Evolutionary conservation across 1,139 yeast species (phyloP).

Genomic region (Pichia sp.): DNA sequence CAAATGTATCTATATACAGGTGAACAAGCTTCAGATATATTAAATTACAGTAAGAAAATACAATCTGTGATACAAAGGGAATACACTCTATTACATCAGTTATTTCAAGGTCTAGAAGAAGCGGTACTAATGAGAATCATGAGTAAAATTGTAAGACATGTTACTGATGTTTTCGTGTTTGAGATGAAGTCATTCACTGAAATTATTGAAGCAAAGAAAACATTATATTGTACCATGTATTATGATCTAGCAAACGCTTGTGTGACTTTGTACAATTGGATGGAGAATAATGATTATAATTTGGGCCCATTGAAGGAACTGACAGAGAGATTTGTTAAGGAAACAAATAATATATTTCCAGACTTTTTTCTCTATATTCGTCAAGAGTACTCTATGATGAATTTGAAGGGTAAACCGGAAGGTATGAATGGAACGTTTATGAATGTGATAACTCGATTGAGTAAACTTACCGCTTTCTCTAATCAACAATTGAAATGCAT

Average conservation of each 20-base stretch:
- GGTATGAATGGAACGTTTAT: slow-evolving; percentile 24
- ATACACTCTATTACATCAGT: slow-evolving; percentile 13
- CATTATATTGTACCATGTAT: slow-evolving; percentile 35
- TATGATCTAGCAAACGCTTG: slow-evolving; percentile 21
- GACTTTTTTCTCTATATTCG: slow-evolving; percentile 55
- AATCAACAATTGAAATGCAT: slow-evolving; percentile 50
- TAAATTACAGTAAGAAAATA: slow-evolving; percentile 31
- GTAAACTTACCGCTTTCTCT: slow-evolving; percentile 58
- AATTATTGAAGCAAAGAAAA: slow-evolving; percentile 31
- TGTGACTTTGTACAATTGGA: not conserved
- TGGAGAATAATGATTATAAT: not conserved
- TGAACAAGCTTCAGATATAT: slow-evolving; percentile 45
- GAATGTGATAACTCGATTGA: slow-evolving; percentile 42
- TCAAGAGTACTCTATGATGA: slow-evolving; percentile 34
- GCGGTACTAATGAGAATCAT: slow-evolving; percentile 38
- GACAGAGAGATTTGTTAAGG: slow-evolving; percentile 6
- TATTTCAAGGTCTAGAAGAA: slow-evolving; percentile 15
- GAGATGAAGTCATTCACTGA: slow-evolving; percentile 30
- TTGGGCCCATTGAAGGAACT: slow-evolving; percentile 9
- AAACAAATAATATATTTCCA: slow-evolving; percentile 40
- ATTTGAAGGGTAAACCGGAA: slow-evolving; percentile 19
- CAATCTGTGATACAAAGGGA: slow-evolving; percentile 17
- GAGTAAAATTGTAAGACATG: slow-evolving; percentile 42
- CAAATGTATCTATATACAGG: slow-evolving; percentile 26
- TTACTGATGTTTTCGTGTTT: slow-evolving; percentile 33